A percentile compares a stretch with the other conserved stretches of the same genome.
These are phyloP conservation scores for Stachybotrys elegans DNA, from an alignment of 2,329 filamentous ascomycete species.

Conservation along the genomic window DNA sequence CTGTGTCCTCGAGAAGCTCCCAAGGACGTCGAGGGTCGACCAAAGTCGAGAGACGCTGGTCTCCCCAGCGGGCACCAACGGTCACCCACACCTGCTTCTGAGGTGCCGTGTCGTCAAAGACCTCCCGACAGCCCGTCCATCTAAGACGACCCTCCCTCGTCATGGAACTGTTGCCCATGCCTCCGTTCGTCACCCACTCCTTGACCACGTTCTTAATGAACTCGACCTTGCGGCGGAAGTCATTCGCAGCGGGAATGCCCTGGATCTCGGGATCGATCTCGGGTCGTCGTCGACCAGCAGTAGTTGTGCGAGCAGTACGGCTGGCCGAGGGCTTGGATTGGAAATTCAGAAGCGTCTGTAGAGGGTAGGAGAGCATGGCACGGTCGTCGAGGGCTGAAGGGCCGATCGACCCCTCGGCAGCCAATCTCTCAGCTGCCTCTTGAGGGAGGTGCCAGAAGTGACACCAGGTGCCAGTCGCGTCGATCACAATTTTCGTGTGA, in stretches of 20 bases:
- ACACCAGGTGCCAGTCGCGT: slow-evolving; percentile 67
- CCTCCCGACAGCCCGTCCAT: slow-evolving; percentile 56
- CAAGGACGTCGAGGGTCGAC: slow-evolving; percentile 51
- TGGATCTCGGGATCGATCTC: slow-evolving; percentile 57
- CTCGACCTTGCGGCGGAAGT: slow-evolving; percentile 67
- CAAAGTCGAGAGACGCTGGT: slow-evolving; percentile 48
- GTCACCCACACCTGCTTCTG: slow-evolving; percentile 66
- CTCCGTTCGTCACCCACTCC: slow-evolving; percentile 67
- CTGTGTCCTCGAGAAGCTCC: slow-evolving; percentile 50
- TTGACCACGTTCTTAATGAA: slow-evolving; percentile 65
- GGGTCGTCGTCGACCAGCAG: slow-evolving; percentile 48
- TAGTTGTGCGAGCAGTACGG: slow-evolving; percentile 37
- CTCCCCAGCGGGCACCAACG: slow-evolving; percentile 58
- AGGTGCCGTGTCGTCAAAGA: slow-evolving; percentile 41
- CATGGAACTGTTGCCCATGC: slow-evolving; percentile 64
- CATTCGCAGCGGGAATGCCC: slow-evolving; percentile 65
- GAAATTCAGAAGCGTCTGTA: slow-evolving; percentile 71
- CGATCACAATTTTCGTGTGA: slow-evolving; percentile 79
- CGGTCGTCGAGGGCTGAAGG: slow-evolving; percentile 67
- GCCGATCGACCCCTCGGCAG: slow-evolving; percentile 60
- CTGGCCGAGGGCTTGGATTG: slow-evolving; percentile 37
- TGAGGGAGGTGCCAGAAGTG: slow-evolving; percentile 72
- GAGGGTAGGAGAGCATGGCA: slow-evolving; percentile 64
- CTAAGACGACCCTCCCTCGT: slow-evolving; percentile 46
- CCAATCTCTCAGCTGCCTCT: slow-evolving; percentile 63